Conservation (phyloP, 108 stramenopile genomes). For the Cyclotella choctawhatcheeana region DNA sequence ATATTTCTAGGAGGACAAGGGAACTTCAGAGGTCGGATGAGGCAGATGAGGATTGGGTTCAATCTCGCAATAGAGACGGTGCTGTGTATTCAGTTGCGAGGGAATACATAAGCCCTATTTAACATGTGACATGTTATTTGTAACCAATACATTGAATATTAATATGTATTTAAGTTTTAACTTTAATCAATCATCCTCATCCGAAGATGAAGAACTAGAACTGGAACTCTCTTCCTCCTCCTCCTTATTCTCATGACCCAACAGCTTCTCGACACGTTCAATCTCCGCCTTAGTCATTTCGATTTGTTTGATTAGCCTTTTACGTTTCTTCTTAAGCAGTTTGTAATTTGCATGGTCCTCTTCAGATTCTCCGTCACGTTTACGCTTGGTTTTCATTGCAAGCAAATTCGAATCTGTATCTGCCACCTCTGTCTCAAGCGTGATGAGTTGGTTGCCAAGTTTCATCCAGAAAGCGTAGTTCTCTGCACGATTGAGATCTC, state of each 20-base stretch:
- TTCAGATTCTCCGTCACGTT: background rate
- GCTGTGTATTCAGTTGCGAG: background rate
- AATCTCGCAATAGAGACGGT: conserved; percentile 1
- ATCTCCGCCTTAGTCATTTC: background rate
- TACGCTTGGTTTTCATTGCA: conserved; percentile 1
- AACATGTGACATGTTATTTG: background rate
- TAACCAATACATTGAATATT: background rate
- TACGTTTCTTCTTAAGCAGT: background rate
- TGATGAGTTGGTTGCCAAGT: background rate
- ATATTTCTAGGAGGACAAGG: conserved; percentile 1
- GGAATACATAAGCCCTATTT: conserved; percentile 2
- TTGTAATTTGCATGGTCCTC: background rate
- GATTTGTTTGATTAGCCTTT: background rate
- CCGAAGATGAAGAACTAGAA: background rate
- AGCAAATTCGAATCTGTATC: background rate
- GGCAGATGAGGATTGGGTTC: conserved; percentile 16
- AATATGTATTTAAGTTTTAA: background rate
- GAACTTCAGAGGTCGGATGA: background rate
- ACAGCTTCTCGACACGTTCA: background rate
- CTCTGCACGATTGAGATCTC: background rate
- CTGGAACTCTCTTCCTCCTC: background rate
- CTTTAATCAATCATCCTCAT: background rate
- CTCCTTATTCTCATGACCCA: background rate
- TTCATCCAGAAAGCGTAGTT: background rate
- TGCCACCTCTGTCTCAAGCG: background rate